Evolutionary conservation across 192 early-diverging fungal genomes (phyloP), one percentile per base, ranked within the genome.

Genomic region (Fimicolochytrium jonesii): DNA sequence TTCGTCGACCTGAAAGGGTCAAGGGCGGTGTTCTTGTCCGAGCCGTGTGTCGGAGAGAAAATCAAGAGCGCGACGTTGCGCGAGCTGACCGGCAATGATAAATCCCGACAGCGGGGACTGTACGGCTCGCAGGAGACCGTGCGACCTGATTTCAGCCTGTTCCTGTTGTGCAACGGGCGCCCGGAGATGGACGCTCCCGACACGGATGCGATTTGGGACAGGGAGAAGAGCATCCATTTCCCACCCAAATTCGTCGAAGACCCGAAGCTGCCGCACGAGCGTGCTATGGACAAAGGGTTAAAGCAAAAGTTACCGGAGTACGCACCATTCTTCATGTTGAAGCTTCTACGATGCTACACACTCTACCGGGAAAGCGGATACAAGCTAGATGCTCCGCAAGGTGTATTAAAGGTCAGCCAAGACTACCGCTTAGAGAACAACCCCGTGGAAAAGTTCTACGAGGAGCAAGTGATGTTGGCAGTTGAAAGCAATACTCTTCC

Each of bases 401-500:
- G 32, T 13, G 30, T 54, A 15, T 34, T 54, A 11, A 6, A 54
- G 25, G 22, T 34, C 52, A 54, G 52, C 32, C 7, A 54, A 34
- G 32, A 28, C 23, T 23, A 54, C 32, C 52, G 32, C 25, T 13
- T 54, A 6, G 52, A 54, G 22, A 54, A 54, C 52, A 54, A 33
- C 30, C 52, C 52, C 25, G 52, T 54, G 9, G 52, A 54, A 22
- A 54, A 54, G 52, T 54, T 54, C 32, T 54, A 33, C 32, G 52
- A 54, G 52, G 52, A 54, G 32, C 52, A 33, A 34, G 32, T 54
- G n/a, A n/a, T n/a, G n/a, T n/a, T n/a, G n/a, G n/a, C n/a, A n/a
- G n/a, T n/a, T n/a, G n/a, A n/a, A n/a, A n/a, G n/a, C n/a, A n/a
- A n/a, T n/a, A n/a, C n/a, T n/a, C n/a, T n/a, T n/a, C n/a, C n/a